Percentiles rank a stretch among this genome's conserved stretches.
Evolutionary conservation across 257 asterid genomes (phyloP).

Genomic region (Eucommia ulmoides): DNA sequence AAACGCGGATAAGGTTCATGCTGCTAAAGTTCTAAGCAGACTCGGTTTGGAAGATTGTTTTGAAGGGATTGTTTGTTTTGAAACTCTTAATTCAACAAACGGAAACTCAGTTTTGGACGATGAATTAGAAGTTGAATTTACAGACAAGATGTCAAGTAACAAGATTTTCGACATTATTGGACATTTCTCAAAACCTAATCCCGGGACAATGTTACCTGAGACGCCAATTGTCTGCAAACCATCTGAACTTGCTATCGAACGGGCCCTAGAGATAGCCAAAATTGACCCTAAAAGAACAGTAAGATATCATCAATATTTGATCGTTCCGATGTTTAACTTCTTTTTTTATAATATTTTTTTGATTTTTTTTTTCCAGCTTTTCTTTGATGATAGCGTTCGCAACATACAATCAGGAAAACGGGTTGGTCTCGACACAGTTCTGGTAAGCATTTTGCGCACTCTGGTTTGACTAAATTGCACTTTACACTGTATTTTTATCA

Average conservation of each 20-base stretch:
- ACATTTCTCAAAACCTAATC: constrained; percentile 55
- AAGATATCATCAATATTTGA: no score
- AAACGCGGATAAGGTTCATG: constrained; percentile 83
- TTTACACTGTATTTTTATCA: no score
- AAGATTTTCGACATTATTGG: constrained; percentile 67
- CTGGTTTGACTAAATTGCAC: no score
- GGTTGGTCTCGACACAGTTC: constrained; percentile 69
- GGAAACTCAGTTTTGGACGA: constrained; percentile 56
- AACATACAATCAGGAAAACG: constrained; percentile 77
- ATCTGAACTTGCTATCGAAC: constrained; percentile 62
- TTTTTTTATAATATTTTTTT: no score
- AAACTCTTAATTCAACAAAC: constrained; percentile 79
- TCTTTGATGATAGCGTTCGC: constrained; percentile 87
- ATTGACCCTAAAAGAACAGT: constrained; percentile 80
- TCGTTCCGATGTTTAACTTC: no score
- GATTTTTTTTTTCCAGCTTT: constrained; percentile 36
- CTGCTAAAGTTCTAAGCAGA: constrained; percentile 44
- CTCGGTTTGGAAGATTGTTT: constrained; percentile 87
- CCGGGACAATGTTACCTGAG: constrained; percentile 43
- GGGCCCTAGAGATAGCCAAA: constrained; percentile 65
- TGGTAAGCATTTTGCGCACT: no score
- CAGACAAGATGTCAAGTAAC: constrained; percentile 25
- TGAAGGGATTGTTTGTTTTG: constrained; percentile 90
- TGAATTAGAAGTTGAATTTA: constrained; percentile 62
- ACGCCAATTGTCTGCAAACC: constrained; percentile 92